These are phyloP conservation scores for Craspedostauros australis DNA, from an alignment of 108 stramenopile genomes.

Conservation along the genomic window DNA sequence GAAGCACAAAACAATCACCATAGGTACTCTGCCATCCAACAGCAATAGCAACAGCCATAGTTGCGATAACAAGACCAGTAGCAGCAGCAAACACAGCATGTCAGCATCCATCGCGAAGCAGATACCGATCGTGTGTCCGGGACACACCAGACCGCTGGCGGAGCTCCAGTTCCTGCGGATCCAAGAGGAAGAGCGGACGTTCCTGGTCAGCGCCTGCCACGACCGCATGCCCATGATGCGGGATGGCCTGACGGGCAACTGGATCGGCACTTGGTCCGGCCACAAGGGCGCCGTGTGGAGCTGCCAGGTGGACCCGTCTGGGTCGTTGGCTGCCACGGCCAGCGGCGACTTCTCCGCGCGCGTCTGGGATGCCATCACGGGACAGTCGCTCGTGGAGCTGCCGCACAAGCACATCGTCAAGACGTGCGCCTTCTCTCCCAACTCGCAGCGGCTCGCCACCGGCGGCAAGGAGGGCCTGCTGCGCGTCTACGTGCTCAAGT, in stretches of 20 bases:
- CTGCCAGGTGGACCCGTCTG: slow-evolving; percentile 81
- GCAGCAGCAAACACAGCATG: too few relatives aligned
- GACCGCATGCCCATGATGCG: slow-evolving; percentile 94
- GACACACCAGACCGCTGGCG: slow-evolving; percentile 87
- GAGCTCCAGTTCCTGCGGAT: slow-evolving; percentile 77
- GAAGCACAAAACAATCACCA: too few relatives aligned
- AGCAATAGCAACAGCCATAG: too few relatives aligned
- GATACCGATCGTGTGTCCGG: slow-evolving; percentile 92
- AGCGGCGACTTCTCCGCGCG: slow-evolving; percentile 82
- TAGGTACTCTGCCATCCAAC: too few relatives aligned
- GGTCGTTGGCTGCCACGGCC: slow-evolving; percentile 83
- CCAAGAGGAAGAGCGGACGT: slow-evolving; percentile 44
- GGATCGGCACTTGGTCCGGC: slow-evolving; percentile 97
- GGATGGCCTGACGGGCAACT: slow-evolving; percentile 92
- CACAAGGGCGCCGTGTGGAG: slow-evolving; percentile 99
- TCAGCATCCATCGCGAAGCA: slow-evolving; percentile 36
- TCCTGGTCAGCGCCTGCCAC: slow-evolving; percentile 81
- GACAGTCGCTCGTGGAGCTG: slow-evolving; percentile 57
- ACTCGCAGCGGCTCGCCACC: slow-evolving; percentile 73
- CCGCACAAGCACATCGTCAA: slow-evolving; percentile 96
- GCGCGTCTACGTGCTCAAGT: slow-evolving; percentile 73
- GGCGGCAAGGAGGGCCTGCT: slow-evolving; percentile 93
- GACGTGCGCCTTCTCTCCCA: slow-evolving; percentile 85
- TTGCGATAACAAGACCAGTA: too few relatives aligned
- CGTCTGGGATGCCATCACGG: slow-evolving; percentile 91